phyloP scores from a whole-genome alignment of 441 rosid genomes.

The Pelargonium fulgidum region DNA sequence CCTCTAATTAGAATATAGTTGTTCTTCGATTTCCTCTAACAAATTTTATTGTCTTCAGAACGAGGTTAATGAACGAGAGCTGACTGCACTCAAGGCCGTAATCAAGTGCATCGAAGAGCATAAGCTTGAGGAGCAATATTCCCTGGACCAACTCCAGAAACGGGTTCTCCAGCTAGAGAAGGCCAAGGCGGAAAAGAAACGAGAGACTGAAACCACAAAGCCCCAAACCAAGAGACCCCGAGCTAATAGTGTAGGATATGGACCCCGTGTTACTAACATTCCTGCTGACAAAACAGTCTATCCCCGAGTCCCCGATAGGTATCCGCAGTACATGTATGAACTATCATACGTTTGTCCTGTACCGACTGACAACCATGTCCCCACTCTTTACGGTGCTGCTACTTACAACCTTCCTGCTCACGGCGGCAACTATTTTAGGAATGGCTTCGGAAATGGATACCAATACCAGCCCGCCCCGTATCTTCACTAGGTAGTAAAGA shows the following conservation, averaged over 20 bases:
- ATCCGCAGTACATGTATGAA: constrained; percentile 71
- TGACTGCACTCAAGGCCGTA: constrained; percentile 70
- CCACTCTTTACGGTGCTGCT: constrained; percentile 44
- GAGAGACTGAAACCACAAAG: constrained; percentile 70
- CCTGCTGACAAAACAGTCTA: constrained; percentile 49
- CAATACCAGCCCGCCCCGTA: constrained; percentile 73
- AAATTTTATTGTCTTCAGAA: constrained; percentile 32
- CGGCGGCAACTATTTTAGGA: constrained; percentile 85
- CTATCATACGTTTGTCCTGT: constrained; percentile 59
- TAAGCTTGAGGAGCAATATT: constrained; percentile 78
- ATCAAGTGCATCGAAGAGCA: constrained; percentile 92
- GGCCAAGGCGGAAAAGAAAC: constrained; percentile 85
- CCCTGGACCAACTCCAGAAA: constrained; percentile 60
- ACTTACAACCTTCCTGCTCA: constrained; percentile 62
- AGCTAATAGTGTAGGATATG: constrained; percentile 49
- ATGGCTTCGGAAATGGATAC: constrained; percentile 57
- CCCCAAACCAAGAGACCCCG: constrained; percentile 95
- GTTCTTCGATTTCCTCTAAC: background rate
- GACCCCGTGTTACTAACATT: constrained; percentile 42
- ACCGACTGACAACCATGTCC: constrained; percentile 58
- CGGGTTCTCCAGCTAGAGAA: constrained; percentile 76
- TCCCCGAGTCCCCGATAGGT: constrained; percentile 62
- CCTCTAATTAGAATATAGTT: too few relatives aligned
- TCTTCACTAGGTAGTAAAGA: constrained; percentile 59
- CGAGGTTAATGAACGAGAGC: constrained; percentile 81